These are phyloP conservation scores for Phytophthora constricta DNA, from an alignment of 352 stramenopile genomes.

Conservation along the genomic window DNA sequence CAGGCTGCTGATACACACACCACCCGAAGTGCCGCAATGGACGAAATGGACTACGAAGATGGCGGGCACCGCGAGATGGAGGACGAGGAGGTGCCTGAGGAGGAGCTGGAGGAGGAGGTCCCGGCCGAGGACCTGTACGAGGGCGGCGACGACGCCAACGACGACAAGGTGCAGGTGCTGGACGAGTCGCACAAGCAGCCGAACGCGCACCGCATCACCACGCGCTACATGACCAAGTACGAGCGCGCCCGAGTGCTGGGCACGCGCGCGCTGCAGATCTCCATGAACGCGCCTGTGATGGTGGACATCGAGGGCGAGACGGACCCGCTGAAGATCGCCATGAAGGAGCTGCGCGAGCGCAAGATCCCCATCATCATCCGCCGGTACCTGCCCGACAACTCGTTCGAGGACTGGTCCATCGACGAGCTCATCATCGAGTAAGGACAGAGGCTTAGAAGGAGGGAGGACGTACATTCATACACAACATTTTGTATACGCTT, in stretches of 20 bases:
- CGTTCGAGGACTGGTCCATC: constrained; percentile 99
- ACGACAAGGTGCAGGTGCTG: constrained; percentile 77
- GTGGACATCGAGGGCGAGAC: constrained; percentile 98
- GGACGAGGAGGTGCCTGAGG: constrained; percentile 83
- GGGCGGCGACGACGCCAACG: constrained; percentile 63
- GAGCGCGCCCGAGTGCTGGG: constrained; percentile 97
- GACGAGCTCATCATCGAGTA: constrained; percentile 99
- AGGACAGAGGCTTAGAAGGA: constrained; percentile 10
- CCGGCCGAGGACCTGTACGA: constrained; percentile 78
- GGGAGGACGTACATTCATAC: constrained; percentile 24
- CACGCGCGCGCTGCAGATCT: constrained; percentile 99
- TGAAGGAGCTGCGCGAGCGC: constrained; percentile 98
- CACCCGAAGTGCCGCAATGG: constrained; percentile 57
- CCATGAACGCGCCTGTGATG: constrained; percentile 97
- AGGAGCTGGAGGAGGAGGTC: constrained; percentile 75
- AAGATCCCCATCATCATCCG: constrained; percentile 99
- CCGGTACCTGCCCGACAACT: constrained; percentile 98
- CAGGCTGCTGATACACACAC: not conserved
- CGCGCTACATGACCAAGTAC: constrained; percentile 99
- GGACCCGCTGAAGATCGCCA: constrained; percentile 99
- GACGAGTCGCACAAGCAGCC: constrained; percentile 89
- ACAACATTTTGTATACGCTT: constrained; percentile 26
- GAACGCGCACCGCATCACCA: constrained; percentile 95
- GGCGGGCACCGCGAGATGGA: constrained; percentile 80
- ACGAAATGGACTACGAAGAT: constrained; percentile 90